Evolutionary conservation across 768 basidiomycete genomes (phyloP), one percentile per base, ranked within the genome.

Genomic region (Hericium coralloides): DNA sequence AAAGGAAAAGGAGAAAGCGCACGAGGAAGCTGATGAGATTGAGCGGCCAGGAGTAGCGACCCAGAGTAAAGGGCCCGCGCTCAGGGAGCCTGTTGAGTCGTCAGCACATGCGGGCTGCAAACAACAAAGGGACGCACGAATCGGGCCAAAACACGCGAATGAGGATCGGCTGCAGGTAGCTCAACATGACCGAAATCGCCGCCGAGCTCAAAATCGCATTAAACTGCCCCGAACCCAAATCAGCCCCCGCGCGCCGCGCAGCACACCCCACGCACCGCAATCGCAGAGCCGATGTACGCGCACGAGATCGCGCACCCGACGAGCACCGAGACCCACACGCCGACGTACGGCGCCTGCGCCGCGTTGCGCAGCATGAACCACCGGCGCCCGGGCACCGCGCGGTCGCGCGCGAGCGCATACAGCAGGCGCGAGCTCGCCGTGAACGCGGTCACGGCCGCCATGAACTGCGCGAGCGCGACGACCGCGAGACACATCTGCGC

Each of bases 111-210:
- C 26, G 54, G 15, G 56, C 48, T 8, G 55, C 18, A 31, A 63
- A 39, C 41, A 26, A 14, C 15, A 20, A 51, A 10, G 48, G n/a
- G 37, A 71, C 74, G 63, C 59, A 80, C 72, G 79, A 72, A 8
- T 69, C 65, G 6, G 80, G 79, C 80, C 80, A 82, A 65, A 82
- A 79, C 3, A 80, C 77, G 6, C 81, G 75, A 43, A 82, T 80
- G 45, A 79, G 70, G 58, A 83, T 80, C 12, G 80, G 81, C 59
- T 81, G 79, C 20, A 80, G 58, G 62, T 83, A 83, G 55, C 78
- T 75, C 48, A 82, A 70, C 79, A 83, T 80, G 2, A 80, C 80
- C 2, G 80, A 72, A 59, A 83, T 78, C 2, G 79, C 79, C 9
- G 78, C 79, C 25, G 79, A 81, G 2, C 79, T 80, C 25, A 81